Conservation (phyloP, 208 protist species). For the Leishmania tropica region DNA sequence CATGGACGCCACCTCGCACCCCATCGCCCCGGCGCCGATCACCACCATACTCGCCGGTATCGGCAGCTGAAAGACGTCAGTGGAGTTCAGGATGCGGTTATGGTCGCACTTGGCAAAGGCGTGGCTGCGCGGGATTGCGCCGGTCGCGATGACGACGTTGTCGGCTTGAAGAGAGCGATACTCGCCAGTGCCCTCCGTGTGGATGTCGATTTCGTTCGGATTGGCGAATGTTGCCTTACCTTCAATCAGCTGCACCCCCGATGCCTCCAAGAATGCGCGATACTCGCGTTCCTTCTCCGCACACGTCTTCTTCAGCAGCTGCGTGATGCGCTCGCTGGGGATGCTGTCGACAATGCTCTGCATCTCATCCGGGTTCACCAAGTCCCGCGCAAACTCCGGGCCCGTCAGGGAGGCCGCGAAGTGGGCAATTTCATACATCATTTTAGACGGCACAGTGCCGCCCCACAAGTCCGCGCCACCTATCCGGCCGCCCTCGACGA, state of each 20-base stretch:
- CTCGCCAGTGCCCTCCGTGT: constrained; percentile 45
- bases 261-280: constrained; percentile 24
- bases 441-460: constrained; percentile 74
- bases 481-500: constrained; percentile 55
- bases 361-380: constrained; percentile 37
- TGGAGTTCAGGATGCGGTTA: constrained; percentile 45
- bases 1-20: constrained; percentile 82
- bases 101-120: constrained; percentile 43
- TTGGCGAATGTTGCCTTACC: constrained; percentile 67
- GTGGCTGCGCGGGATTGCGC: constrained; percentile 49
- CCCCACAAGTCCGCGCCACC: constrained; percentile 75
- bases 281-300: constrained; percentile 44
- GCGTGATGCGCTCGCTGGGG: constrained; percentile 33
- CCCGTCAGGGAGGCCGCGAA: constrained; percentile 38
- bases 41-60: constrained; percentile 72
- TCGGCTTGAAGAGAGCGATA: constrained; percentile 63
- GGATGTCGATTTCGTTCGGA: constrained; percentile 57
- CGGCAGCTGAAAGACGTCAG: constrained; percentile 55
- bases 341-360: constrained; percentile 27
- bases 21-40: constrained; percentile 61
- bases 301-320: constrained; percentile 44
- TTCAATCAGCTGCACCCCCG: constrained; percentile 57
- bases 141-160: constrained; percentile 80
- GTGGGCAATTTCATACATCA: constrained; percentile 69
- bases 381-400: constrained; percentile 26